Conservation (phyloP, 2,329 filamentous ascomycete genomes). For the Metarhizium humberi region DNA sequence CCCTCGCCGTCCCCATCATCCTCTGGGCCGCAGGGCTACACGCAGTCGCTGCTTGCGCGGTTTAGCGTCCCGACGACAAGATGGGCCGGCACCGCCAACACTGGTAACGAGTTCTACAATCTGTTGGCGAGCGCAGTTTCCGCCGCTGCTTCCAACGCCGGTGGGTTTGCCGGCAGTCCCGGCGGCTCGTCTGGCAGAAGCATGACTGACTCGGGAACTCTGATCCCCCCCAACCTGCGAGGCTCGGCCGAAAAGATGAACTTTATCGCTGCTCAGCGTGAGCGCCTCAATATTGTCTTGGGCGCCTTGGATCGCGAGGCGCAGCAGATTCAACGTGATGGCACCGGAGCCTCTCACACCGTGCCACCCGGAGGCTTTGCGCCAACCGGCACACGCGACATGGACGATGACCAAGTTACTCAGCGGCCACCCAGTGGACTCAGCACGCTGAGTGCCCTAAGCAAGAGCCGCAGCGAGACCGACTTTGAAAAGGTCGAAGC, state of each 20-base stretch:
- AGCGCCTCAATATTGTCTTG: slow-evolving; percentile 65
- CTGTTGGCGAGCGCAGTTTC: slow-evolving; percentile 67
- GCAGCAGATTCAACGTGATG: slow-evolving; percentile 41
- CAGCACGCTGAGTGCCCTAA: slow-evolving; percentile 47
- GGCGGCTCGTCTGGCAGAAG: slow-evolving; percentile 7
- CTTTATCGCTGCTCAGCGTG: slow-evolving; percentile 72
- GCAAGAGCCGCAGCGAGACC: slow-evolving; percentile 74
- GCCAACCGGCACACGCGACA: slow-evolving; percentile 13
- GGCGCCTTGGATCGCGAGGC: slow-evolving; percentile 75
- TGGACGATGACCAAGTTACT: slow-evolving; percentile 22
- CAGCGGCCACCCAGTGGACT: slow-evolving; percentile 39
- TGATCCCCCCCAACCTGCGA: slow-evolving; percentile 63
- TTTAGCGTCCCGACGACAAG: slow-evolving; percentile 73
- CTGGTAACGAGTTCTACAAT: slow-evolving; percentile 62
- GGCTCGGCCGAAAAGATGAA: slow-evolving; percentile 56
- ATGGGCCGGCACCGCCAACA: slow-evolving; percentile 38
- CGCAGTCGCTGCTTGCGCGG: slow-evolving; percentile 71
- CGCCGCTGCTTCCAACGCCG: slow-evolving; percentile 45
- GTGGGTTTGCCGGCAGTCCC: slow-evolving; percentile 18
- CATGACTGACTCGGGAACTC: slow-evolving; percentile 36
- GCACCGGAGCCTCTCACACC: slow-evolving; percentile 11
- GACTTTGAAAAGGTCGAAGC: slow-evolving; percentile 87
- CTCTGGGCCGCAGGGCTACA: slow-evolving; percentile 51
- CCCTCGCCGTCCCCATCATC: slow-evolving; percentile 31
- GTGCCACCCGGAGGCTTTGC: neutral